A percentile compares a stretch with the other conserved stretches of the same genome.
These are phyloP conservation scores for Asterophora lycoperdoides DNA, from an alignment of 768 basidiomycete species.

Conservation along the genomic window DNA sequence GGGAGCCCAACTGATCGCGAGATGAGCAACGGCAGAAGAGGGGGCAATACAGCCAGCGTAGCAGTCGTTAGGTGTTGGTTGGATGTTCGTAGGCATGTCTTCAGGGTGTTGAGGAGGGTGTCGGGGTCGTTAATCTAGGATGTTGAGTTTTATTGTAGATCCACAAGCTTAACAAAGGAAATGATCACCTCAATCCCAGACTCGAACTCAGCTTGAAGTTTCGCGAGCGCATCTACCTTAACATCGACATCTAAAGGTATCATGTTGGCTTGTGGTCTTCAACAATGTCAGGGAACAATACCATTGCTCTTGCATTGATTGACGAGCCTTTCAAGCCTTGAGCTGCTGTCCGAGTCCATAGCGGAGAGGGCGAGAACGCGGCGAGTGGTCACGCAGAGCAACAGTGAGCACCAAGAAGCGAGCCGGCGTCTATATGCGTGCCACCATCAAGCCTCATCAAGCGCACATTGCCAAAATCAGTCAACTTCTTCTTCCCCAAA, in stretches of 20 bases:
- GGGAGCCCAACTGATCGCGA: conserved; percentile 30
- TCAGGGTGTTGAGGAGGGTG: conserved; percentile 62
- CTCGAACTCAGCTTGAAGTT: conserved; percentile 74
- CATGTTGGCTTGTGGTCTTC: conserved; percentile 9
- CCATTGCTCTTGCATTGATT: conserved; percentile 64
- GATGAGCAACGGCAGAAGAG: conserved; percentile 61
- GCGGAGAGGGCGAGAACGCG: conserved; percentile 16
- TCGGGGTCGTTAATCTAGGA: conserved; percentile 71
- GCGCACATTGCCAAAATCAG: background rate
- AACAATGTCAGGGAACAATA: conserved; percentile 19
- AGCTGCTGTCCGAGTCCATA: conserved; percentile 48
- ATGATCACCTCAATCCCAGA: conserved; percentile 57
- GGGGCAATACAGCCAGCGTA: conserved; percentile 64
- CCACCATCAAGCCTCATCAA: too few species aligned
- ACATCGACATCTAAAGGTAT: conserved; percentile 62
- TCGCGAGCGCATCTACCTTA: conserved; percentile 76
- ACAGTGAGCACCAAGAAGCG: conserved; percentile 1
- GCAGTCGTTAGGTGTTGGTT: conserved; percentile 82
- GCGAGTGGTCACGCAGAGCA: background rate
- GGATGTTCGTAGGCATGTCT: conserved; percentile 69
- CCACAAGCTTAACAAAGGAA: background rate
- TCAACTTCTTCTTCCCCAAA: too few species aligned
- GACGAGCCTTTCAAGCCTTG: conserved; percentile 54
- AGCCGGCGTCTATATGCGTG: background rate
- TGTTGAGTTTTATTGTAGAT: conserved; percentile 6